Base-by-base conservation (phyloP, 257 asterid species). In the Verbascum thapsus region DNA sequence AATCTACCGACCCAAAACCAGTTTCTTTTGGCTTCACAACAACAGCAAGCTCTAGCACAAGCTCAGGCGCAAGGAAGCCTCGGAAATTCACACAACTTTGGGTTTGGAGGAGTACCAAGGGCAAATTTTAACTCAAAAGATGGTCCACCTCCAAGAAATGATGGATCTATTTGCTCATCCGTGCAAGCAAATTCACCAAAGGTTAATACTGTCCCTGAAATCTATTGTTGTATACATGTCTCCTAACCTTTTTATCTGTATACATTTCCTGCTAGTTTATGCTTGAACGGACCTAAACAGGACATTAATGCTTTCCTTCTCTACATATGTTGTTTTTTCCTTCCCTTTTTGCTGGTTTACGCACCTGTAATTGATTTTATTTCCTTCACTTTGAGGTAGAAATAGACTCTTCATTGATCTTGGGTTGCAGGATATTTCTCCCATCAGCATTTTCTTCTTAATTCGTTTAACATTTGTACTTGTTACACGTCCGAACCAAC, bases 81-180 rank as follows among this genome's bases (percentile, higher is more conserved):
- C 55, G 95, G 86, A 72, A 86, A 68, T 76, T 84, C 95, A 18
- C 74, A 85, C 39, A 83, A 72, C 77, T 88, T 84, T 69, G 98
- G 98, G 51, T 80, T 82, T 72, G 95, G 92, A 71, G 99, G 97
- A 54, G 76, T 94, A 52, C 96, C 95, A 16, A 85, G 96, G 78
- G 91, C 92, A 38, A 94, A 73, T 70, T 81, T 81, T 61, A 88
- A 71, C 70, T 69, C 86, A 40, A 90, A 94, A 86, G 99, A 94
- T 76, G 91, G 95, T 43, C 99, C 84, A 57, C 90, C 94, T 38
- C 82, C 87, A 1, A 85, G 96, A 85, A 94, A 94, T 73, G 99
- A 90, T 66, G 96, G 95, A 67, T 81, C 99, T 65, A 81, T 94
- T 66, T 94, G 99, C 81, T 94, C 99, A 16, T 96, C 96, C 0